Conservation (phyloP, 148 eudicot genomes). For the Vaccinium darrowii region DNA sequence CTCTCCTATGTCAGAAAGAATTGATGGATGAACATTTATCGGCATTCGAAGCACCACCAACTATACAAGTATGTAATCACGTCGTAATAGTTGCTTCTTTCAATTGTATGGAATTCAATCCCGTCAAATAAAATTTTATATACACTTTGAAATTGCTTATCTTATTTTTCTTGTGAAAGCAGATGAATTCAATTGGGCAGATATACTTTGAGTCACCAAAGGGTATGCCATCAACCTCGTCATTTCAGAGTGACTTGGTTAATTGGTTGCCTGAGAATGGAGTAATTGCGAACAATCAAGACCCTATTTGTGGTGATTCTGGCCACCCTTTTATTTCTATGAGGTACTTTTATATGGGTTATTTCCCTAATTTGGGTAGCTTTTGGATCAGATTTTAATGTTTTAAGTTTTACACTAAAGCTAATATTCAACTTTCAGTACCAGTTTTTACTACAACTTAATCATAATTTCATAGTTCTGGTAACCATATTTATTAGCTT, state of each 20-base stretch:
- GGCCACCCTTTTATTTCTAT: slow-evolving; percentile 26
- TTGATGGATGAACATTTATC: slow-evolving; percentile 42
- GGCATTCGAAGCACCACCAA: slow-evolving; percentile 32
- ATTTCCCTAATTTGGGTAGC: not conserved
- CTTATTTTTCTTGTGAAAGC: not conserved
- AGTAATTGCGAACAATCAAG: slow-evolving; percentile 27
- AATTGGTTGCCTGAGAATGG: slow-evolving; percentile 49
- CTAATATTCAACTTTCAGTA: too few species aligned
- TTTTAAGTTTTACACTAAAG: too few species aligned
- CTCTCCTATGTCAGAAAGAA: slow-evolving; percentile 37
- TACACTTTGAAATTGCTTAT: not conserved
- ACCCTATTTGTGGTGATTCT: slow-evolving; percentile 31
- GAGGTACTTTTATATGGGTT: slow-evolving; percentile 4
- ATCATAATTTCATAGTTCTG: too few species aligned
- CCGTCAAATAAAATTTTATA: not conserved
- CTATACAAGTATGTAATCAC: slow-evolving; percentile 39
- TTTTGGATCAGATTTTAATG: too few species aligned
- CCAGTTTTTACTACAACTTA: too few species aligned
- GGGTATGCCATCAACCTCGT: slow-evolving; percentile 42
- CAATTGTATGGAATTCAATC: not conserved
- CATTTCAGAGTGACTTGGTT: slow-evolving; percentile 43
- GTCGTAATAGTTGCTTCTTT: not conserved
- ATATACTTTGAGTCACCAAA: slow-evolving; percentile 39
- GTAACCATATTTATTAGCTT: too few species aligned
- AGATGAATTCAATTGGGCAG: slow-evolving; percentile 26